A percentile compares a stretch with the other conserved stretches of the same genome.
phyloP scores from a whole-genome alignment of 169 alveolate genomes.

The Cryptosporidium xiaoi region DNA sequence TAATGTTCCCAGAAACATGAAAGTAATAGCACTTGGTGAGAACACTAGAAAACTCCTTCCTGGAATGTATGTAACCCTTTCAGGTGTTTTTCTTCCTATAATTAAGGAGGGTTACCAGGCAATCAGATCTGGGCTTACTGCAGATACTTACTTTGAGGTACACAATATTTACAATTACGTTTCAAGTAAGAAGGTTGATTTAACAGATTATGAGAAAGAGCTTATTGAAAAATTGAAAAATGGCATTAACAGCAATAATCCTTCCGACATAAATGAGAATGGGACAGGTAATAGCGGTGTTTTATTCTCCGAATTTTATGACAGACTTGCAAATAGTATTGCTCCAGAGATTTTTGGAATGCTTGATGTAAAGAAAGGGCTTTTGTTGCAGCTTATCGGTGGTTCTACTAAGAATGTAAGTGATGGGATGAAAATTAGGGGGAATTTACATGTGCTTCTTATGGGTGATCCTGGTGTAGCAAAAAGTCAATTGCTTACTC shows the following conservation, averaged over 20 bases:
- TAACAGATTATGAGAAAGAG: conserved; percentile 79
- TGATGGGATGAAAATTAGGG: conserved; percentile 97
- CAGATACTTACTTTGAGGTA: conserved; percentile 85
- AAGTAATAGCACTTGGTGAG: conserved; percentile 89
- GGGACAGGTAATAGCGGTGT: neutral
- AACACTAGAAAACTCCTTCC: conserved; percentile 86
- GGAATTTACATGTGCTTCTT: conserved; percentile 96
- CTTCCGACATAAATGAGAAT: neutral
- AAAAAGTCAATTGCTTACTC: conserved; percentile 94
- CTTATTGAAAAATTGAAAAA: conserved; percentile 58
- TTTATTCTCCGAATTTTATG: conserved; percentile 85
- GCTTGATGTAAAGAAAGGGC: conserved; percentile 96
- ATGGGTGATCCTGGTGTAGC: conserved; percentile 99
- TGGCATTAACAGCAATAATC: conserved; percentile 9
- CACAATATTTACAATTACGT: conserved; percentile 76
- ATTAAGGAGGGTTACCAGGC: conserved; percentile 84
- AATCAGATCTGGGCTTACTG: conserved; percentile 79
- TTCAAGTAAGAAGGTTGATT: conserved; percentile 79
- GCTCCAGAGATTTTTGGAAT: conserved; percentile 97
- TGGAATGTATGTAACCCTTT: conserved; percentile 87
- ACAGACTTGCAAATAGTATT: conserved; percentile 91
- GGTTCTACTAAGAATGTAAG: conserved; percentile 92
- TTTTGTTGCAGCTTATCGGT: conserved; percentile 91
- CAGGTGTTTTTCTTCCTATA: conserved; percentile 91
- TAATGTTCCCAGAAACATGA: conserved; percentile 92